Evolutionary conservation across 331 rosid species (phyloP).

Genomic region (Pyrus hybrid): DNA sequence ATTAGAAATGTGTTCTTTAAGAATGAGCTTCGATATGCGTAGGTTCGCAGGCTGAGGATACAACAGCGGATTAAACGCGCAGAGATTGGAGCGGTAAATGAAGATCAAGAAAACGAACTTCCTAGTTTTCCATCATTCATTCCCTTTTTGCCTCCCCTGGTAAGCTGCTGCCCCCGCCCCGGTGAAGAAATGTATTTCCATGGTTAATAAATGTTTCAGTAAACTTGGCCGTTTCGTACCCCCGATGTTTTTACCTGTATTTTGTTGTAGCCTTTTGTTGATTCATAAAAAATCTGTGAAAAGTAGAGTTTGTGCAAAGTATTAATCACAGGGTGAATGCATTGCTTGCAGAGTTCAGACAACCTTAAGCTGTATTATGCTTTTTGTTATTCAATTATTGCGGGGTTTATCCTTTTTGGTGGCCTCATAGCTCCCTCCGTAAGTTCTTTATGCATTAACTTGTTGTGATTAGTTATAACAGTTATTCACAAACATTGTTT

Average conservation of each 20-base stretch:
- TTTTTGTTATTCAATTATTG: conserved; percentile 72
- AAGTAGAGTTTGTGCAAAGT: too few relatives aligned
- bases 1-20: too few relatives aligned
- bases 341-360: conserved; percentile 66
- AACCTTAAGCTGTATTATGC: conserved; percentile 88
- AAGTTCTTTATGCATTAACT: too few relatives aligned
- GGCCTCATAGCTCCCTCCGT: conserved; percentile 76
- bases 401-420: conserved; percentile 77
- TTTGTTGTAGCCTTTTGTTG: background rate
- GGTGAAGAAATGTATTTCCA: background rate
- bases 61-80: conserved; percentile 80
- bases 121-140: conserved; percentile 91
- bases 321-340: background rate
- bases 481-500: background rate
- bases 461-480: too few relatives aligned
- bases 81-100: conserved; percentile 47
- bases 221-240: background rate
- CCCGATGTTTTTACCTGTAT: background rate
- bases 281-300: background rate
- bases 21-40: background rate
- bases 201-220: background rate
- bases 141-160: conserved; percentile 97
- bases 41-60: conserved; percentile 97
- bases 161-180: conserved; percentile 18
- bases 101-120: conserved; percentile 74